phyloP scores from a whole-genome alignment of 2,329 filamentous ascomycete species.

The Zasmidium citrigriseum region DNA sequence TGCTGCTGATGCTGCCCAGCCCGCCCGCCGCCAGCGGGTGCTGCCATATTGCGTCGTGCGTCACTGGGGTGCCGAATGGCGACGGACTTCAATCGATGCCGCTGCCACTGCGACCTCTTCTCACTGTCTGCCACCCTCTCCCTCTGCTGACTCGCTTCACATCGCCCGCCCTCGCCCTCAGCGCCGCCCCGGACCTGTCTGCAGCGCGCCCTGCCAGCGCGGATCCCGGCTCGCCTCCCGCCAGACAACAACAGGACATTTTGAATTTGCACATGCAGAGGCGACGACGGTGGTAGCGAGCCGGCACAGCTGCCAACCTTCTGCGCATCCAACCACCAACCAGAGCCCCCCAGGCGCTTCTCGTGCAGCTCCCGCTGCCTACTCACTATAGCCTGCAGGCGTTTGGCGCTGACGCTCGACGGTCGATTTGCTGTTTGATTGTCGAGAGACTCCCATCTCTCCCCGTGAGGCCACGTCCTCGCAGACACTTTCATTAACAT shows the following conservation, averaged over 20 bases:
- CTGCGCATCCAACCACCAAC: constrained; percentile 20
- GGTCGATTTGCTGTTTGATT: background rate
- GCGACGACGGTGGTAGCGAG: constrained; percentile 22
- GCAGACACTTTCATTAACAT: no score
- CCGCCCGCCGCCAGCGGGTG: constrained; percentile 10
- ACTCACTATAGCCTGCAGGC: constrained; percentile 1
- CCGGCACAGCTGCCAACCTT: constrained; percentile 22
- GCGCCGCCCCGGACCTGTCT: background rate
- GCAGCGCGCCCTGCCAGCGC: background rate
- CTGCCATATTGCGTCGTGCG: constrained; percentile 19
- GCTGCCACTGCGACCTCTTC: constrained; percentile 1
- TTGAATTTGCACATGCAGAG: constrained; percentile 13
- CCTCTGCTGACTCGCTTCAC: background rate
- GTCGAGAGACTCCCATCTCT: no score
- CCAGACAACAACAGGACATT: constrained; percentile 3
- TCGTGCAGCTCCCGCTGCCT: constrained; percentile 4
- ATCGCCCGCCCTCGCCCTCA: background rate
- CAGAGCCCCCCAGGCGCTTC: constrained; percentile 13
- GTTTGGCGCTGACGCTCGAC: background rate
- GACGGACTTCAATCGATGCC: constrained; percentile 2
- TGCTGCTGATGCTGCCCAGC: constrained; percentile 10
- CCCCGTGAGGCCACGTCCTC: no score
- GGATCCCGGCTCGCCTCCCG: background rate
- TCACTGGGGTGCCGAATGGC: constrained; percentile 11
- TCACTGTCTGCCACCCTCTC: constrained; percentile 3